Evolutionary conservation across 768 basidiomycete species (phyloP).

Genomic region (Macrolepiota fuliginosa): DNA sequence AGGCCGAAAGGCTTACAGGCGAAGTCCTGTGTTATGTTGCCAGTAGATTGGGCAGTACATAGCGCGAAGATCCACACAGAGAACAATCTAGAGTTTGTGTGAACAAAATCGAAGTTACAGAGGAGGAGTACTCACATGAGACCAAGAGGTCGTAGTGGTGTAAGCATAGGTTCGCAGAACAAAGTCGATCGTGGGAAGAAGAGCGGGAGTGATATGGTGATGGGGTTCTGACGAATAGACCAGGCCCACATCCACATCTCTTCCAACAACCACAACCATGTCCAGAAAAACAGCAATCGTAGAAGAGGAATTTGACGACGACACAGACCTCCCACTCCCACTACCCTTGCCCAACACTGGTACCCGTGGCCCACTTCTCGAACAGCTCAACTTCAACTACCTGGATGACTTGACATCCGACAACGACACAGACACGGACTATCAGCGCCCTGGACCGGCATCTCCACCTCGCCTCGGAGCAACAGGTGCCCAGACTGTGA

Average conservation of each 20-base stretch:
- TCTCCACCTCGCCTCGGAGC: conserved; percentile 40
- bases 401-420: conserved; percentile 41
- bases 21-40: conserved; percentile 18
- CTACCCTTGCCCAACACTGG: conserved; percentile 62
- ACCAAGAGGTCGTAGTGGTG: not conserved
- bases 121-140: not conserved
- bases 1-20: conserved; percentile 54
- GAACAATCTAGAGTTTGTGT: not conserved
- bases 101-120: not conserved
- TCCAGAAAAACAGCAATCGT: conserved; percentile 66
- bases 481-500: conserved; percentile 38
- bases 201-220: not conserved
- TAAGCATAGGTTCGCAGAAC: not conserved
- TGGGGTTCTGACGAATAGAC: not conserved
- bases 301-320: conserved; percentile 90
- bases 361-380: conserved; percentile 70
- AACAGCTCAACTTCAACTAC: conserved; percentile 52
- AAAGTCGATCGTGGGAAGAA: conserved; percentile 14
- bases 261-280: conserved; percentile 31
- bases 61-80: not conserved
- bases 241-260: conserved; percentile 3
- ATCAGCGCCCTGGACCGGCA: conserved; percentile 50
- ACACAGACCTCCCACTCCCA: conserved; percentile 83
- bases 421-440: conserved; percentile 29
- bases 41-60: conserved; percentile 10